A percentile compares a stretch with the other conserved stretches of the same genome.
Evolutionary conservation across 768 basidiomycete species (phyloP).

Genomic region (Leccinum ochraceum): DNA sequence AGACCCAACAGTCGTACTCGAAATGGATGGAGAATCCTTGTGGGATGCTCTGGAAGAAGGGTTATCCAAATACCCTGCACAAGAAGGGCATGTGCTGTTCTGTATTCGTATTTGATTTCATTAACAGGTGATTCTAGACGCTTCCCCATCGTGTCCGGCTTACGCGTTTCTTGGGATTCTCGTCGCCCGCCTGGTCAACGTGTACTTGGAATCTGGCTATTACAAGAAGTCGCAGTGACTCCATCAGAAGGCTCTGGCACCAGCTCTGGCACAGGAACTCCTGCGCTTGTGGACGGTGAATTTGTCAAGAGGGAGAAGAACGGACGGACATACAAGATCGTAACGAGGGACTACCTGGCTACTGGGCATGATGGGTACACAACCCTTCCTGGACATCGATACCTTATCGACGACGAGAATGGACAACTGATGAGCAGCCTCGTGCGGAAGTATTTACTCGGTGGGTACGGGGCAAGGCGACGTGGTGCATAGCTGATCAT

Average conservation of each 20-base stretch:
- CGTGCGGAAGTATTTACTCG: slow-evolving; percentile 82
- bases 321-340: slow-evolving; percentile 69
- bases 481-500: slow-evolving; percentile 3
- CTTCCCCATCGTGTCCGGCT: slow-evolving; percentile 85
- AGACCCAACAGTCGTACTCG: slow-evolving; percentile 79
- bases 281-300: slow-evolving; percentile 47
- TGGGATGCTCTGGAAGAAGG: slow-evolving; percentile 80
- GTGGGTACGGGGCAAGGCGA: slow-evolving; percentile 36
- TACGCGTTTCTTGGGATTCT: slow-evolving; percentile 88
- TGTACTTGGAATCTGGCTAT: slow-evolving; percentile 69
- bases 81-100: slow-evolving; percentile 70
- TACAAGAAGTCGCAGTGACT: slow-evolving; percentile 36
- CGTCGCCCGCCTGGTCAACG: slow-evolving; percentile 67
- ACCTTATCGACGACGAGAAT: slow-evolving; percentile 81
- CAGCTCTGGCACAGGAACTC: slow-evolving; percentile 27
- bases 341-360: slow-evolving; percentile 87
- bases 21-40: slow-evolving; percentile 74
- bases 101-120: not conserved
- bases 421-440: slow-evolving; percentile 78
- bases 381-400: slow-evolving; percentile 61
- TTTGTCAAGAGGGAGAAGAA: slow-evolving; percentile 52
- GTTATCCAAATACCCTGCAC: slow-evolving; percentile 79
- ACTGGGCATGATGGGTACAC: slow-evolving; percentile 82
- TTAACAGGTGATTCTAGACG: slow-evolving; percentile 48
- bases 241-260: slow-evolving; percentile 23